Evolutionary conservation across 306 rosid species (phyloP), one percentile per base, ranked within the genome.

Genomic region (Vicia faba): DNA sequence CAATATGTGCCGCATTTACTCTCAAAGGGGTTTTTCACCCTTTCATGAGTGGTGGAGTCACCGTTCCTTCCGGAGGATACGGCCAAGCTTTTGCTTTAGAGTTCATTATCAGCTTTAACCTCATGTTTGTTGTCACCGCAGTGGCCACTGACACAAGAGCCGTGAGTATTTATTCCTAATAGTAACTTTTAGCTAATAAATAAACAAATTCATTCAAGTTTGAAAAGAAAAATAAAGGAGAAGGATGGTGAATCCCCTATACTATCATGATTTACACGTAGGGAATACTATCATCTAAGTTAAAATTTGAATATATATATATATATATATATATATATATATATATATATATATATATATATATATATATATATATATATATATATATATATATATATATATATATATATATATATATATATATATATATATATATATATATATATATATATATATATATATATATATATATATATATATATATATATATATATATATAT

Each of bases 91-190:
- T 92, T 77, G 88, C 89, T 66, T 63, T 89, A 31, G 97, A 87
- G 66, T 84, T 89, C 71, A 81, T 89, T 56, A 93, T 89, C 71
- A 70, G 72, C 73, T 93, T 89, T 75, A 89, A 87, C 78, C 96
- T 93, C 79, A 93, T 89, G 97, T 93, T 93, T 46, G 96, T 89
- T 53, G 82, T 86, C 80, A 93, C 98, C n/a, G 98, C 85, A 0
- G 95, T 93, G 0, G 96, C 98, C 76, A 93, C 95, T 57, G 96
- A 88, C 75, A 87, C 93, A 1, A 81, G 93, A 75, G 96, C 95
- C 36, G 96, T 93, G 65, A 77, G 96, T 79, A 11, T 10, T 66
- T 50, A 20, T n/a, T 35, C 28, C 13, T 19, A 49, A 3, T 19
- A 3, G 28, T 25, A 5, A 29, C 9, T 64, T 64, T 29, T 65